These are phyloP conservation scores for Endocalyx cinctus DNA, from an alignment of 2,329 filamentous ascomycete species.

Conservation along the genomic window DNA sequence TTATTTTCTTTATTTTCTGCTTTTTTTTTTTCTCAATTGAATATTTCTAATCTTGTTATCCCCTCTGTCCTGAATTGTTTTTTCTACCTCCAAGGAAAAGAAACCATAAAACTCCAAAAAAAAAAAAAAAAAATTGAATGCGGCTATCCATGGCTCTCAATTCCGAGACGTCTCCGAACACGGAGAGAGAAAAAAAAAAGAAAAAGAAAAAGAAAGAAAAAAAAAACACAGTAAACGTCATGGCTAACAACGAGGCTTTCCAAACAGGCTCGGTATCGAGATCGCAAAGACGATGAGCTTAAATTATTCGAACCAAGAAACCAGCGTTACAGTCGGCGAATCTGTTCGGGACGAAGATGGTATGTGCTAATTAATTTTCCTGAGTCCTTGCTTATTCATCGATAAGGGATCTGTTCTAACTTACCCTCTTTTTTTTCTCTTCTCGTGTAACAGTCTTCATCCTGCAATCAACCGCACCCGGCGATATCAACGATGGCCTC, in stretches of 20 bases:
- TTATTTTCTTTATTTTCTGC: conserved; percentile 1
- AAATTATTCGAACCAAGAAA: conserved; percentile 84
- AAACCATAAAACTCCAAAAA: conserved; percentile 4
- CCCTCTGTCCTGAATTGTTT: conserved; percentile 2
- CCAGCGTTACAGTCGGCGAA: conserved; percentile 89
- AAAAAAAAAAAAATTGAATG: too few species aligned
- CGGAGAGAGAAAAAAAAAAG: conserved; percentile 1
- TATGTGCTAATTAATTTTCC: too few species aligned
- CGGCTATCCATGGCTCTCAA: conserved; percentile 17
- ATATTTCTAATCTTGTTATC: conserved; percentile 1
- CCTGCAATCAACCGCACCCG: conserved; percentile 87
- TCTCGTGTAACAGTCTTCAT: conserved; percentile 71
- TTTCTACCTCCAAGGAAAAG: conserved; percentile 1
- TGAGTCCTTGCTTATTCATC: too few species aligned
- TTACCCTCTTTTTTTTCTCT: too few species aligned
- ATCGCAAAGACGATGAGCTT: conserved; percentile 75
- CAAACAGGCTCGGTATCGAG: conserved; percentile 65
- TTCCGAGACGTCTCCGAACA: background rate
- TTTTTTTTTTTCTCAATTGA: background rate
- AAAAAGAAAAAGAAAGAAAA: too few species aligned
- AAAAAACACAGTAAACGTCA: conserved; percentile 17
- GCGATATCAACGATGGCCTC: conserved; percentile 95
- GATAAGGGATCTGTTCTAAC: too few species aligned
- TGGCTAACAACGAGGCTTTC: conserved; percentile 8
- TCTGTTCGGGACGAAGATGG: conserved; percentile 90